Percentiles rank a stretch among this genome's conserved stretches.
Conservation (phyloP, 129 eudicot species). For the Lactuca sativa region DNA sequence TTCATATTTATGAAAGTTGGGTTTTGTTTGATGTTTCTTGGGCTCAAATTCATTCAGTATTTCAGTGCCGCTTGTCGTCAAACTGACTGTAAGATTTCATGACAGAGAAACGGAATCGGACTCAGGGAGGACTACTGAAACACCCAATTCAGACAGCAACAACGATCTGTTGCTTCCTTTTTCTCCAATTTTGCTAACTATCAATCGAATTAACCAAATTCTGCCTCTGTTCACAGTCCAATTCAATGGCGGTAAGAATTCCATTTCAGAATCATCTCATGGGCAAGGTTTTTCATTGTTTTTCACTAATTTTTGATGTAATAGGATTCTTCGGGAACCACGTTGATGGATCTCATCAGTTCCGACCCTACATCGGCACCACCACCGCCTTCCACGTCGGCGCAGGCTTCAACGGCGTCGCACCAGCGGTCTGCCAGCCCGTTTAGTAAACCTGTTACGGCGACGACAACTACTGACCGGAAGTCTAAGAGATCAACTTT, state of each 20-base stretch:
- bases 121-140: slow-evolving; percentile 11
- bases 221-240: background rate
- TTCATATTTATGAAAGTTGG: background rate
- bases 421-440: slow-evolving; percentile 43
- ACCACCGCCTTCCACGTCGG: slow-evolving; percentile 41
- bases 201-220: slow-evolving; percentile 1
- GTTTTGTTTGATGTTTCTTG: background rate
- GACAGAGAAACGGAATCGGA: slow-evolving; percentile 15
- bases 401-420: slow-evolving; percentile 46
- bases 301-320: slow-evolving; percentile 12
- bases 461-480: slow-evolving; percentile 51
- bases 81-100: background rate
- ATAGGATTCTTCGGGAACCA: slow-evolving; percentile 91
- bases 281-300: background rate
- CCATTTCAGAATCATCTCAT: background rate
- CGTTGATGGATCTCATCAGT: slow-evolving; percentile 95
- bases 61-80: background rate
- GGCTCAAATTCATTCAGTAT: background rate
- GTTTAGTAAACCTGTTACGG: slow-evolving; percentile 37
- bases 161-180: slow-evolving; percentile 11
- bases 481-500: slow-evolving; percentile 73
- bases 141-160: background rate
- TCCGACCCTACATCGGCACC: slow-evolving; percentile 63
- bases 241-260: slow-evolving; percentile 28
- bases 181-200: slow-evolving; percentile 12